Base-by-base conservation (phyloP, 805 yeast genomes). In the Ogataea siamensis region DNA sequence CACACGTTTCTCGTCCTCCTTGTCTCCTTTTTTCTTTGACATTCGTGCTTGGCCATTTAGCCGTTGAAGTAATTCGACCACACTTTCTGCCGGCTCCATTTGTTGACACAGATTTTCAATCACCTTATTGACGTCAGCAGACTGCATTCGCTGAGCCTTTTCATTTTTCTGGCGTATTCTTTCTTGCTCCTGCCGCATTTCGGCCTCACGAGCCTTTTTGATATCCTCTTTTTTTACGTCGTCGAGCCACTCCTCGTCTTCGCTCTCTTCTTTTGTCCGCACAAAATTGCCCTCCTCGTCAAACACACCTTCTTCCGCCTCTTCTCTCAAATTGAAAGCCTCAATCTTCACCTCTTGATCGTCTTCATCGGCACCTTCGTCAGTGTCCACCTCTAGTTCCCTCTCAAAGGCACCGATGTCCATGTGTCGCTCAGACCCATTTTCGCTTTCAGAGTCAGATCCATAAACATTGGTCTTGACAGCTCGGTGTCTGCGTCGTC, bases 211-310 rank as follows among this genome's bases (percentile, higher is more conserved):
- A 1, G 65, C 59, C 21, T 40, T 50, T 5, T 22, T 33, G 6
- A 60, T 58, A 20, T 58, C 63, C 5, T 29, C 27, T 17, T 47
- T 48, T 5, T 39, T 42, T 15, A 55, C 37, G 0, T 40, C 49
- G 0, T 25, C 27, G 11, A 58, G 41, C 64, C 64, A 59, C 2
- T 44, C 44, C 3, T 63, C 63, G 3, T 66, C 68, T 11, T 37
- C 46, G 16, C 40, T 38, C 12, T 30, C 33, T 7, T 20, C 29
- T 7, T 39, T 23, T 5, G 61, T 58, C 17, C 71, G 61, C 13
- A 77, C 61, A 47, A 65, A 82, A 47, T 78, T 80, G 1, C 87
- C 87, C 26, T 72, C 74, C 25, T 61, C 67, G 47, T 81, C 87
- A 51, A 80, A 78, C 3, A 57, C 56, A 2, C 88, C 91, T 31